phyloP scores from a whole-genome alignment of 2,329 filamentous ascomycete species.

The Cercospora berteroae region DNA sequence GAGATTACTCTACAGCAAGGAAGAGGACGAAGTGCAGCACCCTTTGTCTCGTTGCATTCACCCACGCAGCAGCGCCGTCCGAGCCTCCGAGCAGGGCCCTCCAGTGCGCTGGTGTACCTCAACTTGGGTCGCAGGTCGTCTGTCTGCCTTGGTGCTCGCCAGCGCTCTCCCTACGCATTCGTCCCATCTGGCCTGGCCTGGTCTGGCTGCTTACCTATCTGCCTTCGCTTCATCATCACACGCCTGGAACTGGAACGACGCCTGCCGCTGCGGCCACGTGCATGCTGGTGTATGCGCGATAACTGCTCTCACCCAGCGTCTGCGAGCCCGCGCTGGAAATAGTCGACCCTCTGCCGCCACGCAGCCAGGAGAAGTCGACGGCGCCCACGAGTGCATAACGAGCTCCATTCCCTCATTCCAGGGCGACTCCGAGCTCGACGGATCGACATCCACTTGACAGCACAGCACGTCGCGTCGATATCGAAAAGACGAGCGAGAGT shows the following conservation, averaged over 20 bases:
- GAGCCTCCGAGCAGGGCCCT: slow-evolving; percentile 33
- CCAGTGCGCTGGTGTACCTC: slow-evolving; percentile 18
- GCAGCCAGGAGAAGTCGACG: slow-evolving; percentile 2
- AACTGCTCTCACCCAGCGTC: slow-evolving; percentile 15
- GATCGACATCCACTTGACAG: slow-evolving; percentile 20
- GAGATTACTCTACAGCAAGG: slow-evolving; percentile 39
- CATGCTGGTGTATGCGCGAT: slow-evolving; percentile 19
- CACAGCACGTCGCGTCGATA: slow-evolving; percentile 13
- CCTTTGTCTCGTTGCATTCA: slow-evolving; percentile 28
- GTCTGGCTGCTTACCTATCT: neutral
- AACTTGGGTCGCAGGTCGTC: slow-evolving; percentile 15
- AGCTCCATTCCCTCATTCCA: slow-evolving; percentile 12
- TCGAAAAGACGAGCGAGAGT: neutral
- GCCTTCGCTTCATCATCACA: slow-evolving; percentile 1
- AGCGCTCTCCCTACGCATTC: slow-evolving; percentile 10
- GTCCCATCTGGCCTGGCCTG: neutral
- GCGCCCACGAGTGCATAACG: slow-evolving; percentile 14
- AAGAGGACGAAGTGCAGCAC: slow-evolving; percentile 32
- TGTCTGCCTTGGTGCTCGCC: slow-evolving; percentile 14
- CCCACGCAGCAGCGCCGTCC: slow-evolving; percentile 29
- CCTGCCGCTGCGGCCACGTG: slow-evolving; percentile 21
- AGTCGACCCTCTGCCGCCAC: slow-evolving; percentile 1
- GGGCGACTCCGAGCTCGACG: neutral
- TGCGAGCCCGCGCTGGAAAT: neutral
- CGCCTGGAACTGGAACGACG: neutral